phyloP scores from a whole-genome alignment of 805 yeast species.

The Ogataea corticis region DNA sequence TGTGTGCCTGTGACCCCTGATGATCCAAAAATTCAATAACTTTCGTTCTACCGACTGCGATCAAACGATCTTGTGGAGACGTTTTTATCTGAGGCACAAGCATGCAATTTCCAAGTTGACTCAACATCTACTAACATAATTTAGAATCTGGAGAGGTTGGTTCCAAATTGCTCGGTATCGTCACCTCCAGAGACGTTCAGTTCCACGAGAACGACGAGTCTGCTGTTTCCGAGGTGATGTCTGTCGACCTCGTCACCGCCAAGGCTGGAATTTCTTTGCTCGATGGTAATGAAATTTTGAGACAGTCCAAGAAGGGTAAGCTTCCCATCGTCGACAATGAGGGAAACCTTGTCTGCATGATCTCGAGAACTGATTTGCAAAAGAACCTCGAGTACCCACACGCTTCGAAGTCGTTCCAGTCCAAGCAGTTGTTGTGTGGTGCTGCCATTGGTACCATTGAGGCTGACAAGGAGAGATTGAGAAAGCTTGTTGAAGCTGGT shows the following conservation, averaged over 20 bases:
- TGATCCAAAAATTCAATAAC: conserved; percentile 67
- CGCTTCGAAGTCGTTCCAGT: conserved; percentile 89
- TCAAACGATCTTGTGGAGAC: conserved; percentile 97
- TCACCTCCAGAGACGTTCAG: conserved; percentile 96
- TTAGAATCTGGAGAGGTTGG: conserved; percentile 82
- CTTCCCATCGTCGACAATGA: conserved; percentile 84
- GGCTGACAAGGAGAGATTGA: conserved; percentile 83
- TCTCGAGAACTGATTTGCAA: conserved; percentile 95
- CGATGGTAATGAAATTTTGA: conserved; percentile 88
- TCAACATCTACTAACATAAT: conserved; percentile 30
- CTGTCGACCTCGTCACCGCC: conserved; percentile 83
- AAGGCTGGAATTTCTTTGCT: conserved; percentile 74
- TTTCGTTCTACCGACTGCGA: conserved; percentile 99
- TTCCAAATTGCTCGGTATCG: conserved; percentile 90
- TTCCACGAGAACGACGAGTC: conserved; percentile 75
- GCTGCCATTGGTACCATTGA: conserved; percentile 96
- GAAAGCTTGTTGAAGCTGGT: conserved; percentile 89
- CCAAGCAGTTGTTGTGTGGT: conserved; percentile 97
- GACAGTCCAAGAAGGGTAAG: conserved; percentile 95
- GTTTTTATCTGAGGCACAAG: conserved; percentile 21
- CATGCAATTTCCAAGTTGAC: conserved; percentile 25
- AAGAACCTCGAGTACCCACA: conserved; percentile 91
- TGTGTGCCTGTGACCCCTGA: conserved; percentile 39
- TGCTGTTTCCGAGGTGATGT: conserved; percentile 79
- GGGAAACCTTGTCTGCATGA: conserved; percentile 79